A percentile compares a stretch with the other conserved stretches of the same genome.
phyloP scores from a whole-genome alignment of 2,329 filamentous ascomycete genomes.

The Aspergillus ruber region DNA sequence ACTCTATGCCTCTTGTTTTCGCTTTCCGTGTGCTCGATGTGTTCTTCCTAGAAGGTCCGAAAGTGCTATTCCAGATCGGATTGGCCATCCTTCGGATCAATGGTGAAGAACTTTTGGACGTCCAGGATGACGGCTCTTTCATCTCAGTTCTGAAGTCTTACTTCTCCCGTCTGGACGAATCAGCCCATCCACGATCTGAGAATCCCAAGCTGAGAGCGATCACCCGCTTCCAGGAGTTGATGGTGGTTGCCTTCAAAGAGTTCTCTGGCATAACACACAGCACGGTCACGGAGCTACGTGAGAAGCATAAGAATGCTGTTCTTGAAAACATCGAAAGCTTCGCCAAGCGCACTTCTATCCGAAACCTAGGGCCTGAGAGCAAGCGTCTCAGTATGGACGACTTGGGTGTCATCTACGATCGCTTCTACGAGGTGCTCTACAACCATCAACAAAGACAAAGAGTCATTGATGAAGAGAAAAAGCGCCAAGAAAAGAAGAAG shows the following conservation, averaged over 20 bases:
- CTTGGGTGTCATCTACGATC: conserved; percentile 83
- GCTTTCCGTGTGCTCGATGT: conserved; percentile 95
- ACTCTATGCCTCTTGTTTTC: conserved; percentile 98
- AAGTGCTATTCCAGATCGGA: conserved; percentile 94
- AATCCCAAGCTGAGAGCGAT: conserved; percentile 91
- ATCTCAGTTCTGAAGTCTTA: conserved; percentile 95
- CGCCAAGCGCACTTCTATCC: conserved; percentile 90
- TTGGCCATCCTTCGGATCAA: conserved; percentile 96
- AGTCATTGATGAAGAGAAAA: conserved; percentile 68
- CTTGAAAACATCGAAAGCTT: conserved; percentile 96
- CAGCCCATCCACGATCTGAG: conserved; percentile 89
- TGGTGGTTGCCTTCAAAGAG: conserved; percentile 98
- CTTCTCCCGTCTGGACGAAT: conserved; percentile 88
- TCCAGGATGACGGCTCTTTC: conserved; percentile 89
- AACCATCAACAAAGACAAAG: conserved; percentile 79
- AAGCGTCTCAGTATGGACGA: conserved; percentile 83
- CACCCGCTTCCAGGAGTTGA: conserved; percentile 93
- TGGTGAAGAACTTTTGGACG: conserved; percentile 88
- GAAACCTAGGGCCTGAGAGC: conserved; percentile 92
- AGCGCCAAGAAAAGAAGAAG: conserved; percentile 58
- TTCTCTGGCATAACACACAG: conserved; percentile 92
- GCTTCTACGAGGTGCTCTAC: conserved; percentile 87
- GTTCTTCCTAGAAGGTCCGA: conserved; percentile 96
- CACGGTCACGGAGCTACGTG: conserved; percentile 79
- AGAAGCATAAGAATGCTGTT: conserved; percentile 90